Evolutionary conservation across 495 filamentous ascomycete genomes (phyloP), one percentile per base, ranked within the genome.

Genomic region (Recurvomyces mirabilis): DNA sequence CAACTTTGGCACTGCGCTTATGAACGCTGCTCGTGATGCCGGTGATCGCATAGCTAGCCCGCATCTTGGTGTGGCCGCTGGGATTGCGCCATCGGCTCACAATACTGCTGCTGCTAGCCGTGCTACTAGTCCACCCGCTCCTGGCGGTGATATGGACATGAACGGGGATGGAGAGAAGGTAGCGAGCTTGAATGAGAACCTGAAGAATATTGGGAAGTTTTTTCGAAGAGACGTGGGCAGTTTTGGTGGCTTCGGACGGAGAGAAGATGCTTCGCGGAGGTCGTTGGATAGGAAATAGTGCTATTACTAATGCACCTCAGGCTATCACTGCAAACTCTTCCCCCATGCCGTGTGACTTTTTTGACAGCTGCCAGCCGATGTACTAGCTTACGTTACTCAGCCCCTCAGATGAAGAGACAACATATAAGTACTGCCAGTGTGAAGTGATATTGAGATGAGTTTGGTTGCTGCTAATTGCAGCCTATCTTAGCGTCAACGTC

Each of bases 131-230:
- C 56, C 58, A 43, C 53, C 51, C 20, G 58, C 57, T 15, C 48
- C 47, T 26, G 44, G 49, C 11, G 63, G 62, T 25, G 66, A 60
- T 32, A 63, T 53, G 6, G 61, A 62, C 26, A 14, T 38, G 21
- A 46, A 46, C 34, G 46, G 46, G 5, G 57, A 52, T 38, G 54
- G 49, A n/a, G 36, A 46, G 39, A 48, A 42, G 9, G 48, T 55
- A 15, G 63, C 71, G 5, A 82, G 81, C 30, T 68, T 94, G 42
- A 89, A 93, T 54, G 87, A 93, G 64, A 94, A 94, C 61, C 55
- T 94, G 62, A 86, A 82, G 71, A 93, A 83, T 62, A 82, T 98
- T 60, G 91, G 91, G 2, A 94, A 91, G 64, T 94, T 98, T 65
- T 96, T 98, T 67, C 76, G 81, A 38, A 65, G 89, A 41, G 91